phyloP scores from a whole-genome alignment of 1,139 yeast genomes.

The Arxiozyma heterogenica region DNA sequence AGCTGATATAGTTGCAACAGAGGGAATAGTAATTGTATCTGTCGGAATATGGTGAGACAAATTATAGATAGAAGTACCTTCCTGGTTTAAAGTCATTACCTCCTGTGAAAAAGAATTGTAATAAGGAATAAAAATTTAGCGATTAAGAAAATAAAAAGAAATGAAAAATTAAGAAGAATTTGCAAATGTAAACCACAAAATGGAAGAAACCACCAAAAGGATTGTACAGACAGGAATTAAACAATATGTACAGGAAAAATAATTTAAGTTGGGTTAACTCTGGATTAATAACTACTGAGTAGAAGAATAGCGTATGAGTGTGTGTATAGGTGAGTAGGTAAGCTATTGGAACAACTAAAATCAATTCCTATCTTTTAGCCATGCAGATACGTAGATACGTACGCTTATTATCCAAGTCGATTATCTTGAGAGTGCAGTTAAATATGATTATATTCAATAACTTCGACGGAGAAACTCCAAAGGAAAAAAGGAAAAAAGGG shows the following conservation, averaged over 20 bases:
- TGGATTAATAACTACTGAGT: not conserved
- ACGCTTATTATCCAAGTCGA: not conserved
- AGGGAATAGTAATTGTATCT: not conserved
- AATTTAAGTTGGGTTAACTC: not conserved
- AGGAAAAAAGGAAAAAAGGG: too few species aligned
- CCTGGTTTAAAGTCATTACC: constrained; percentile 26
- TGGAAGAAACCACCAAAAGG: not conserved
- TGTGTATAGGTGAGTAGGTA: too few species aligned
- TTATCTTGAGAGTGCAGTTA: not conserved
- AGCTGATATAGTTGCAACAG: not conserved
- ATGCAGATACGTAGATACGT: not conserved
- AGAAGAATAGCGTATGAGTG: not conserved
- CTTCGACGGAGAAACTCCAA: too few species aligned
- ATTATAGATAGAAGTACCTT: not conserved
- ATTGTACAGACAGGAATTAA: too few species aligned
- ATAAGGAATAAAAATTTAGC: not conserved
- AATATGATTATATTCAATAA: too few species aligned
- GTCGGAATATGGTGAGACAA: not conserved
- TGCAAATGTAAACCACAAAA: not conserved
- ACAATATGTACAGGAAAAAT: not conserved
- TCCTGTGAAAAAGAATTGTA: not conserved
- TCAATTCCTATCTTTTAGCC: not conserved
- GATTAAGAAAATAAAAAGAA: too few species aligned
- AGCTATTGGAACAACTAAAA: too few species aligned
- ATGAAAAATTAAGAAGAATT: too few species aligned